phyloP scores from a whole-genome alignment of 495 filamentous ascomycete genomes.

The Tuber aestivum region DNA sequence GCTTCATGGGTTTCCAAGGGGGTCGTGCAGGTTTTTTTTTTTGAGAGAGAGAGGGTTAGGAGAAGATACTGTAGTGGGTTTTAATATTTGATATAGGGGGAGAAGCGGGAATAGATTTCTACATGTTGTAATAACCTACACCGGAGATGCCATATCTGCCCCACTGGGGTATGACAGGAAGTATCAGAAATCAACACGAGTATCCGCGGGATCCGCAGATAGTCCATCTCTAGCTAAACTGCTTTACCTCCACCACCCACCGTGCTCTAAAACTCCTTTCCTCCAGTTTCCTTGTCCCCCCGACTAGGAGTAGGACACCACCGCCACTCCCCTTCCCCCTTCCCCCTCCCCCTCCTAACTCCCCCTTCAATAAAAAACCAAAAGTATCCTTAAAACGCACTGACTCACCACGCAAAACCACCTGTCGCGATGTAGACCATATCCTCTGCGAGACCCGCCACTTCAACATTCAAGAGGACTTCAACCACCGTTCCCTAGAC shows the following conservation, averaged over 20 bases:
- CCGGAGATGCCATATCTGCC: not conserved
- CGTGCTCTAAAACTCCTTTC: not conserved
- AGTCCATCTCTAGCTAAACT: not conserved
- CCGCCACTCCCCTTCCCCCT: not conserved
- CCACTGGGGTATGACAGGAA: not conserved
- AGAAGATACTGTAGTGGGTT: not conserved
- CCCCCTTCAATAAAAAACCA: too few relatives aligned
- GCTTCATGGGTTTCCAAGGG: not conserved
- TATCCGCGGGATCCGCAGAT: too few relatives aligned
- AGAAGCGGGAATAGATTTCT: not conserved
- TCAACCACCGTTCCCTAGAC: constrained; percentile 9
- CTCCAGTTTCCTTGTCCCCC: not conserved
- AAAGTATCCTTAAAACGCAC: not conserved
- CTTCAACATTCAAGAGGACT: constrained; percentile 15
- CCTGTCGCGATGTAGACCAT: too few relatives aligned
- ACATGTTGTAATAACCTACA: not conserved
- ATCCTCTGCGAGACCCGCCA: constrained; percentile 21
- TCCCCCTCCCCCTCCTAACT: not conserved
- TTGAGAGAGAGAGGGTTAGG: not conserved
- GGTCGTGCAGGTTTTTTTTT: not conserved
- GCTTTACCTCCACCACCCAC: not conserved
- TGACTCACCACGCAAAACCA: not conserved
- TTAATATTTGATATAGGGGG: not conserved
- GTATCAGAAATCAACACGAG: not conserved
- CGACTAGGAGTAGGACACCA: not conserved